Evolutionary conservation across 176 grass and related monocot genomes (phyloP).

Genomic region (Triticum dicoccoides): DNA sequence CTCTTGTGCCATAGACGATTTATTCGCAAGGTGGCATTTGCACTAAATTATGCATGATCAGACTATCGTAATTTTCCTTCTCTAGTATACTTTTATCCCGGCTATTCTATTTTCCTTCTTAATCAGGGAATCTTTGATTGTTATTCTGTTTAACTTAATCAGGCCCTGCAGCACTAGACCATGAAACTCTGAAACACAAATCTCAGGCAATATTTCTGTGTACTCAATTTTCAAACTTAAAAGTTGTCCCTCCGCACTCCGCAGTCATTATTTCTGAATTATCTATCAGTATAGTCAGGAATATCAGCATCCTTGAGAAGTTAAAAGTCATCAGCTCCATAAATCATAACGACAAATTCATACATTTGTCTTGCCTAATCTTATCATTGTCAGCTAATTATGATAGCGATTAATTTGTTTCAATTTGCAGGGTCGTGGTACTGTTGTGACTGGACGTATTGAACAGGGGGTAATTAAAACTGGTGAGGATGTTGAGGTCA

Average conservation of each 20-base stretch:
- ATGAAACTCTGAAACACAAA: not conserved
- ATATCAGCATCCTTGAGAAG: not conserved
- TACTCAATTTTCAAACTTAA: not conserved
- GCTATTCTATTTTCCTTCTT: not conserved
- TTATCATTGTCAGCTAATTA: not conserved
- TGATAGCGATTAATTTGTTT: not conserved
- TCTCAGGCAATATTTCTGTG: not conserved
- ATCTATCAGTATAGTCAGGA: not conserved
- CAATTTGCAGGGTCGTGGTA: slow-evolving; percentile 79
- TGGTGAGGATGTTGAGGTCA: slow-evolving; percentile 93
- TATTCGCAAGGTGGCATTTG: not conserved
- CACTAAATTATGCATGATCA: not conserved
- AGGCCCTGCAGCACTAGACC: not conserved
- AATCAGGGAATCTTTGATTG: not conserved
- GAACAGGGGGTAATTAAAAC: slow-evolving; percentile 97
- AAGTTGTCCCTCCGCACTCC: no score
- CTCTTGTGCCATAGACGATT: not conserved
- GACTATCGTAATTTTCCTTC: not conserved
- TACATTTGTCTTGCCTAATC: not conserved
- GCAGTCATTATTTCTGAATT: not conserved
- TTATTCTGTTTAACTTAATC: not conserved
- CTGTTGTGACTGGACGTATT: slow-evolving; percentile 89
- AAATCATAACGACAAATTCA: not conserved
- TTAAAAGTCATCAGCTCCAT: not conserved
- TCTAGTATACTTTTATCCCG: not conserved